Conservation (phyloP, 495 filamentous ascomycete genomes). For the Penicillium dipodomyicola region DNA sequence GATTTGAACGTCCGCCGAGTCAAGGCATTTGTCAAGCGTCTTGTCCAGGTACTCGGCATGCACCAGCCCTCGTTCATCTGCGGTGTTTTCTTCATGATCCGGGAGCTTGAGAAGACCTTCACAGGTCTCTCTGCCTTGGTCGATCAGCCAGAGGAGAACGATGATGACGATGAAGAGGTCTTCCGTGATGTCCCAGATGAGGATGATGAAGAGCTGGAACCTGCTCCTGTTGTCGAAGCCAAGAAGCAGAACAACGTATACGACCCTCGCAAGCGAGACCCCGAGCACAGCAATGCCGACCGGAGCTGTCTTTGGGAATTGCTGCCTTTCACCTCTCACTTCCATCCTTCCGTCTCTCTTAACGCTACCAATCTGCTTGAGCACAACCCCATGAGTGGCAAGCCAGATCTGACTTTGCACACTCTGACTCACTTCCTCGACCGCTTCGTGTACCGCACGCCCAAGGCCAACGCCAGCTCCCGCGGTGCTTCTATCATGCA, state of each 20-base stretch:
- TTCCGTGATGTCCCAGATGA: conserved; percentile 68
- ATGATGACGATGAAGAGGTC: conserved; percentile 67
- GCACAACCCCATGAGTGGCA: conserved; percentile 66
- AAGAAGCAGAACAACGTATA: conserved; percentile 51
- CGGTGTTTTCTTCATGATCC: conserved; percentile 81
- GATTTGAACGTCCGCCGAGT: conserved; percentile 84
- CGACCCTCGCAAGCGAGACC: conserved; percentile 86
- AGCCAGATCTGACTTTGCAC: conserved; percentile 83
- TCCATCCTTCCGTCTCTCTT: conserved; percentile 92
- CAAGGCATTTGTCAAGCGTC: conserved; percentile 90
- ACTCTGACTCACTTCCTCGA: conserved; percentile 94
- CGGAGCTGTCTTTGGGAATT: conserved; percentile 91
- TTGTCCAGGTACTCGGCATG: conserved; percentile 79
- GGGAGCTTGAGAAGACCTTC: conserved; percentile 74
- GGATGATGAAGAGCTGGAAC: conserved; percentile 37
- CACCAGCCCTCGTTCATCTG: conserved; percentile 93
- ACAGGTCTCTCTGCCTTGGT: conserved; percentile 71
- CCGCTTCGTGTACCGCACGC: conserved; percentile 91
- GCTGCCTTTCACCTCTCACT: conserved; percentile 75
- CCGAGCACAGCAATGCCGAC: conserved; percentile 86
- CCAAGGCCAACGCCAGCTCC: conserved; percentile 61
- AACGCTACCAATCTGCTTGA: conserved; percentile 69
- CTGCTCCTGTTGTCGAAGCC: conserved; percentile 17
- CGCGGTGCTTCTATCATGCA: conserved; percentile 94
- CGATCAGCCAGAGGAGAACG: conserved; percentile 65